Base-by-base conservation (phyloP, 495 filamentous ascomycete species). In the Tuber brumale region DNA sequence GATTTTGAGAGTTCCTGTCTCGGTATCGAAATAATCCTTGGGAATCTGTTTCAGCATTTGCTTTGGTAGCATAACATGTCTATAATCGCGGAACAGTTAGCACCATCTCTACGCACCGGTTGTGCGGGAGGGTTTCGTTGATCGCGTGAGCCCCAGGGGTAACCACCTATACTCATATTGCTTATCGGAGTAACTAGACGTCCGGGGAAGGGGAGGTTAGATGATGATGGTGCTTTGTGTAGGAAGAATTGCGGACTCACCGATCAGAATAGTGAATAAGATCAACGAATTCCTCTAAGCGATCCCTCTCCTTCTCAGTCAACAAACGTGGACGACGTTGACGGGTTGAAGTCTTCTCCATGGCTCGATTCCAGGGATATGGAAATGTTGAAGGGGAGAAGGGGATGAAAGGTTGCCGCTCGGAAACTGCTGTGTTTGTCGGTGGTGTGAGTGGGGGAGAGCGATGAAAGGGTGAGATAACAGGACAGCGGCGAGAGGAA, bases 1-100 rank as follows among this genome's bases (percentile, higher is more conserved):
- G 76, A 99, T 85, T 85, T 99, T 99, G 85, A 99, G 86, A 9
- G 95, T 97, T 51, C 95, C 95, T 80, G 97, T 94, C 31, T 90
- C 85, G 44, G 89, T 88, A 82, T 98, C 95, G 82, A 97, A 96
- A 84, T 98, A 99, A 73, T 97, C 96, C 83, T 94, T 89, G 19
- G 95, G 95, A 77, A 99, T 98, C 45, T 90, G 92, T 85, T 98
- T 99, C 69, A 99, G 89, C 95, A 99, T 99, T 71, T 92, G 91
- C 85, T 98, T 98, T 7, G 95, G 95, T 41, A 99, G 90, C 84
- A 97, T 94, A 42, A 99, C 95, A 84, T 99, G 95, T 72, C 95
- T 93, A 85, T 96, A 97, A 85, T 97, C 94, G 83, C 27, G 6
- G 57, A 35, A 27, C 57, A 89, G 85, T 89, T 88, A 83, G 97